Percentiles rank a stretch among this genome's conserved stretches.
These are phyloP conservation scores for Suhomyces bribrorum DNA, from an alignment of 1,139 yeast species.

Conservation along the genomic window DNA sequence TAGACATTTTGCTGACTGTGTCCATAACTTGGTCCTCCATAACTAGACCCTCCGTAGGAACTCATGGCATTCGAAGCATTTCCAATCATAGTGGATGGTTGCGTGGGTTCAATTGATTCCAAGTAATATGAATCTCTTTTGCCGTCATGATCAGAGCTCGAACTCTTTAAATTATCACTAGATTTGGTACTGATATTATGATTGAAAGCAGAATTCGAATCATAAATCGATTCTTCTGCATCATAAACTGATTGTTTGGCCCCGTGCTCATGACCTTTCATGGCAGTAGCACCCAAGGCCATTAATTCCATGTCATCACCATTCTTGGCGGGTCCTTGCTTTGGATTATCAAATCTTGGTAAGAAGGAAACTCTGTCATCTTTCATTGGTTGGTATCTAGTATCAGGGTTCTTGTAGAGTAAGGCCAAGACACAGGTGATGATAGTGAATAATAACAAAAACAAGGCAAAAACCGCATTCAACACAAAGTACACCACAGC, in stretches of 20 bases:
- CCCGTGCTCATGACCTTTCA: constrained; percentile 69
- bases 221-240: constrained; percentile 39
- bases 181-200: constrained; percentile 11
- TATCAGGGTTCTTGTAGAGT: constrained; percentile 88
- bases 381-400: constrained; percentile 93
- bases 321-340: constrained; percentile 31
- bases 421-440: constrained; percentile 85
- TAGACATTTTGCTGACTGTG: constrained; percentile 4
- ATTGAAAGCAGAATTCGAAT: constrained; percentile 28
- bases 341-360: constrained; percentile 59
- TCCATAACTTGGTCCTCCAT: constrained; percentile 15
- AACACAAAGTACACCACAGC: constrained; percentile 89
- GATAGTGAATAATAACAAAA: constrained; percentile 79
- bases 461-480: constrained; percentile 86
- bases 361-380: constrained; percentile 94
- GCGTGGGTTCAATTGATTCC: constrained; percentile 41
- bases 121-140: constrained; percentile 38
- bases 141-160: constrained; percentile 14
- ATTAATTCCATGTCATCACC: constrained; percentile 74
- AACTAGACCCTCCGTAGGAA: constrained; percentile 19
- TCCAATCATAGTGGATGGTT: constrained; percentile 48
- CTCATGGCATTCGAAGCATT: constrained; percentile 39
- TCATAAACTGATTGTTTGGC: constrained; percentile 26
- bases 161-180: constrained; percentile 10
- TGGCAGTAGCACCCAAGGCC: constrained; percentile 87